Evolutionary conservation across 805 yeast genomes (phyloP).

Genomic region (Myxozyma geophila): DNA sequence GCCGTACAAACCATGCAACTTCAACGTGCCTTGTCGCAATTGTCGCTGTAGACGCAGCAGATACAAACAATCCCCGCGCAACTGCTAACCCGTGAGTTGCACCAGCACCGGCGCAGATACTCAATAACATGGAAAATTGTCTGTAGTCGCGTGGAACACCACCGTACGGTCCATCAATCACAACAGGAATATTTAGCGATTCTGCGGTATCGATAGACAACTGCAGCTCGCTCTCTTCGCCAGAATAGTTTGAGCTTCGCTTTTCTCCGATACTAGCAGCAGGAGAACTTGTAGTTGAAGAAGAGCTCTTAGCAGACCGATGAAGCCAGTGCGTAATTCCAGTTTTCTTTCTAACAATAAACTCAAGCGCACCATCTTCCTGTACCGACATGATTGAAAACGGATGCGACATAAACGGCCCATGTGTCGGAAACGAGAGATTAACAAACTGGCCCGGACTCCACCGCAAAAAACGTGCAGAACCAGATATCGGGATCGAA

Average conservation of each 20-base stretch:
- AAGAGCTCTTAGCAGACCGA: neutral
- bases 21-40: constrained; percentile 1
- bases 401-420: constrained; percentile 37
- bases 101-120: constrained; percentile 54
- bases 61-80: constrained; percentile 2
- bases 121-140: constrained; percentile 50
- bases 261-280: neutral
- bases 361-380: constrained; percentile 47
- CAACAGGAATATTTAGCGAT: constrained; percentile 44
- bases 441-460: constrained; percentile 37
- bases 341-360: constrained; percentile 46
- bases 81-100: constrained; percentile 52
- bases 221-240: constrained; percentile 1
- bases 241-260: neutral
- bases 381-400: constrained; percentile 50
- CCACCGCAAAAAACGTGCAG: constrained; percentile 24
- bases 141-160: constrained; percentile 50
- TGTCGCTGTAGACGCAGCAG: neutral
- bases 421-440: constrained; percentile 36
- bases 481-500: constrained; percentile 16
- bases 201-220: neutral
- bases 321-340: constrained; percentile 27
- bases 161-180: constrained; percentile 55
- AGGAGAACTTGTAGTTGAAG: neutral
- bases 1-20: constrained; percentile 6